Base-by-base conservation (phyloP, 352 stramenopile species). In the Globisporangium emineosum region DNA sequence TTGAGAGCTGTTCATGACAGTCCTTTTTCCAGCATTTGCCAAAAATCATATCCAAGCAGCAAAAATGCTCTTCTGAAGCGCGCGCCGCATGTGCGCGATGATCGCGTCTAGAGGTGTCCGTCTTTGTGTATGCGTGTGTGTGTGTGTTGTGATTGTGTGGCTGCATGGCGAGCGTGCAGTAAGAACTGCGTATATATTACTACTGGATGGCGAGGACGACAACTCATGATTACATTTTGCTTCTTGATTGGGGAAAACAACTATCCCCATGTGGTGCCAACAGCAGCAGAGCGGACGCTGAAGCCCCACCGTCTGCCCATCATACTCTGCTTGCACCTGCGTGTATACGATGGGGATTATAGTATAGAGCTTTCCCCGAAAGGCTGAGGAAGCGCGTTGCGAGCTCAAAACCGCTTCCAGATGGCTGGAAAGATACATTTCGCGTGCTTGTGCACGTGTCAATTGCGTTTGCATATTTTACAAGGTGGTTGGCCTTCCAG, bases 131-230 rank as follows among this genome's bases (percentile, higher is more conserved):
- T 21, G 12, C 45, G 33, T 21, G 13, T 52, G 27, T 40, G n/a
- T 59, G n/a, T 57, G 7, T 58, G 58, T 12, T 47, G 52, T 49
- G 29, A 6, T 5, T 56, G 3, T 47, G 21, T 15, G 19, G 13
- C 6, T 45, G 6, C 35, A 60, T 25, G 13, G 17, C 40, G 13
- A 45, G 40, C 19, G 40, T 60, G 12, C 32, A 35, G 15, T 27
- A 21, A 25, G 30, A 13, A 17, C 25, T 45, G 37, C 37, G 15
- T 5, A 45, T 5, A n/a, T 5, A 45, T 4, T 33, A 33, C 23
- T 6, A 21, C 25, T 57, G 62, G 62, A 67, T 67, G 52, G 62
- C 53, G 42, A 62, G 62, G 62, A 67, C 17, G 53, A 67, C 62
- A 67, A 56, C 53, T 50, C 33, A 60, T 47, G 60, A 58, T 60